Evolutionary conservation across 371 early-diverging fungal species (phyloP).

Genomic region (Polyrhizophydium stewartii): DNA sequence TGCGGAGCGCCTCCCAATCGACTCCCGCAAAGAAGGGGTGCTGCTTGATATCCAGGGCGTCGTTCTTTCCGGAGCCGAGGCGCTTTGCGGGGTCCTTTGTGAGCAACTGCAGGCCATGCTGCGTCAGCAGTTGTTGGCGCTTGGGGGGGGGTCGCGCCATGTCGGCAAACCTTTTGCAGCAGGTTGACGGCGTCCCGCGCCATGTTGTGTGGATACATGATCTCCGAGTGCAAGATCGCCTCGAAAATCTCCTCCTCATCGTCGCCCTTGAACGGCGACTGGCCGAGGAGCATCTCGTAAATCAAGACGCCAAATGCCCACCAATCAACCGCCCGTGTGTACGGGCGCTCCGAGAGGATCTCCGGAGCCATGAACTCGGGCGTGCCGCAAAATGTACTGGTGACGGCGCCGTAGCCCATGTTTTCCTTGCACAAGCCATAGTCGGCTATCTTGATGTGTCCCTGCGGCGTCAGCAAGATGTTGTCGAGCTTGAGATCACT

Average conservation of each 20-base stretch:
- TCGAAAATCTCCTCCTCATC: conserved; percentile 95
- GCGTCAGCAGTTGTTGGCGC: too few relatives aligned
- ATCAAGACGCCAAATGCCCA: conserved; percentile 99
- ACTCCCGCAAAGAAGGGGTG: conserved; percentile 93
- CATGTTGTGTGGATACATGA: conserved; percentile 87
- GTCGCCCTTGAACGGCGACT: conserved; percentile 89
- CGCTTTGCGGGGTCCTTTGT: conserved; percentile 84
- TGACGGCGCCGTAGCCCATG: conserved; percentile 81
- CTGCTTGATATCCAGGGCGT: conserved; percentile 84
- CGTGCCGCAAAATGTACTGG: conserved; percentile 97
- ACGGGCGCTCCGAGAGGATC: conserved; percentile 85
- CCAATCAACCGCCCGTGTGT: conserved; percentile 96
- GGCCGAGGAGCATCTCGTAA: conserved; percentile 96
- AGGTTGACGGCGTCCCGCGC: conserved; percentile 82
- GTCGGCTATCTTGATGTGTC: conserved; percentile 98
- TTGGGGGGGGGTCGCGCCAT: not conserved
- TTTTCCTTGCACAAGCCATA: conserved; percentile 98
- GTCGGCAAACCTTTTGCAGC: conserved; percentile 64
- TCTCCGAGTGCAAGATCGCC: conserved; percentile 88
- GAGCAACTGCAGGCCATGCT: conserved; percentile 55
- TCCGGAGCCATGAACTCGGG: conserved; percentile 99
- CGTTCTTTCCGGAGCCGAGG: conserved; percentile 75
- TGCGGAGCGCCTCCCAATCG: conserved; percentile 87
- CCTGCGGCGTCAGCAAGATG: conserved; percentile 86
- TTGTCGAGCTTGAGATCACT: conserved; percentile 98